A percentile compares a stretch with the other conserved stretches of the same genome.
Conservation (phyloP, 129 eudicot genomes). For the Apium graveolens region DNA sequence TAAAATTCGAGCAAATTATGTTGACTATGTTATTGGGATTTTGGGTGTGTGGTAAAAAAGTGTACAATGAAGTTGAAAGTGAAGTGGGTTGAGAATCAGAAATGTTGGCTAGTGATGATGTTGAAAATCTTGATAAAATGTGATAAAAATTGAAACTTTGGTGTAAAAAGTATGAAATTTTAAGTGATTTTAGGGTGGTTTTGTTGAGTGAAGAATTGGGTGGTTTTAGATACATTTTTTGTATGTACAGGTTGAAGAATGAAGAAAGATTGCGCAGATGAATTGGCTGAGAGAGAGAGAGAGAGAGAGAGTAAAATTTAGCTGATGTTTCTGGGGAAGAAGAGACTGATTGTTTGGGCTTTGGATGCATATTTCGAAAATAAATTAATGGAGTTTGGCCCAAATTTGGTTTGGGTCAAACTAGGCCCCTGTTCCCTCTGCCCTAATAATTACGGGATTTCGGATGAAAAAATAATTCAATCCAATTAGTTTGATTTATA, state of each 20-base stretch:
- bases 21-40: slow-evolving; percentile 71
- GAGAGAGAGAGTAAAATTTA: too few species aligned
- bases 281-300: neutral
- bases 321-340: neutral
- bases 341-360: too few species aligned
- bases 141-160: slow-evolving; percentile 11
- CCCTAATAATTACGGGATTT: too few species aligned
- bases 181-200: neutral
- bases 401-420: neutral
- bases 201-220: neutral
- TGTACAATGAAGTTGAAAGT: slow-evolving; percentile 47
- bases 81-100: slow-evolving; percentile 20
- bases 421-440: too few species aligned
- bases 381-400: neutral
- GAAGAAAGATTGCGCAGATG: neutral
- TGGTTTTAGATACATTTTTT: slow-evolving; percentile 1
- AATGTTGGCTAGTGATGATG: slow-evolving; percentile 34
- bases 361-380: too few species aligned
- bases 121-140: neutral
- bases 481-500: too few species aligned
- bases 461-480: too few species aligned
- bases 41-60: slow-evolving; percentile 58
- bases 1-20: slow-evolving; percentile 48
- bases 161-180: neutral
- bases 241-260: neutral